phyloP scores from a whole-genome alignment of 306 rosid species.

The Biancaea sappan region DNA sequence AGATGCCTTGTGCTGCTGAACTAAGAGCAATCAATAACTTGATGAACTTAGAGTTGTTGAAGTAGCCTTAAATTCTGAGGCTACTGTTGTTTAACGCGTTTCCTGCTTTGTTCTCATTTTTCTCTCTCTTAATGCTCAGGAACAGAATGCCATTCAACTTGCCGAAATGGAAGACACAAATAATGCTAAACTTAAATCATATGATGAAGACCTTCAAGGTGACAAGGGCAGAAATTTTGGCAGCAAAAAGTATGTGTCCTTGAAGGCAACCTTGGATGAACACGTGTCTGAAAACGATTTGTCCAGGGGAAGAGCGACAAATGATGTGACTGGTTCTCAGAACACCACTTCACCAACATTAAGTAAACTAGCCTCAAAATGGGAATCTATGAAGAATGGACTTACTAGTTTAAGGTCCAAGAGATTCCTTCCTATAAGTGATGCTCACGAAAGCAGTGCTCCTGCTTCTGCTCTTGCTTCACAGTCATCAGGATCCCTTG shows the following conservation, averaged over 20 bases:
- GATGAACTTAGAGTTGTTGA: not conserved
- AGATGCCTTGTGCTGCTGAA: not conserved
- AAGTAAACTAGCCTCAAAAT: constrained; percentile 60
- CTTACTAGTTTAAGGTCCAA: constrained; percentile 65
- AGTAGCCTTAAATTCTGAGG: not conserved
- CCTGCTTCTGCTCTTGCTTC: constrained; percentile 37
- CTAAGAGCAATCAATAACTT: constrained; percentile 3
- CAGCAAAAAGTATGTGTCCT: constrained; percentile 58
- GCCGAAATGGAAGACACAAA: constrained; percentile 32
- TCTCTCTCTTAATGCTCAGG: constrained; percentile 32
- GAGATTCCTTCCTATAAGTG: constrained; percentile 59
- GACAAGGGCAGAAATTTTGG: constrained; percentile 57
- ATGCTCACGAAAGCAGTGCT: constrained; percentile 45
- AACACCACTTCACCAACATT: constrained; percentile 35
- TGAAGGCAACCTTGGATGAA: constrained; percentile 53
- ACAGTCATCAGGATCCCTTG: constrained; percentile 76
- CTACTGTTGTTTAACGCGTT: too few species aligned
- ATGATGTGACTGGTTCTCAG: constrained; percentile 40
- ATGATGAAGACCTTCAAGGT: constrained; percentile 38
- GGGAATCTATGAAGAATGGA: constrained; percentile 80
- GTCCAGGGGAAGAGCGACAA: constrained; percentile 43
- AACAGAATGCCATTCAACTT: constrained; percentile 34
- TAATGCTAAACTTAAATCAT: constrained; percentile 37
- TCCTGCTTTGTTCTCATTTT: too few species aligned
- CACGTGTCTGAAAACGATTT: constrained; percentile 43